Percentiles rank a stretch among this genome's conserved stretches.
These are phyloP conservation scores for Raddia guianensis DNA, from an alignment of 176 grass and related monocot genomes.

Conservation along the genomic window DNA sequence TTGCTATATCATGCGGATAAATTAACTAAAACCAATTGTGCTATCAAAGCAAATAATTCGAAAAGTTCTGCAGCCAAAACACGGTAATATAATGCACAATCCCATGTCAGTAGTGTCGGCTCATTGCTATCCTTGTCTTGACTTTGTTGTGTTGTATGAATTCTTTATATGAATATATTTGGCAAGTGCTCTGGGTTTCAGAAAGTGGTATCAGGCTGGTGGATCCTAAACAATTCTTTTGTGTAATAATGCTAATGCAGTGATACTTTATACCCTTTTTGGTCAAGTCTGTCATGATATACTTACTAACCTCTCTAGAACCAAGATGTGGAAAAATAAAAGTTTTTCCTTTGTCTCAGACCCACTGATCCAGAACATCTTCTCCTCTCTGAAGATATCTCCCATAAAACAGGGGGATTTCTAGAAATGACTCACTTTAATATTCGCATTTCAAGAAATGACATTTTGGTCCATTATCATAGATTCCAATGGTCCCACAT, in stretches of 20 bases:
- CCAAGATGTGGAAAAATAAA: conserved; percentile 35
- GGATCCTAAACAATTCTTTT: conserved; percentile 44
- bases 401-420: neutral
- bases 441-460: too few species aligned
- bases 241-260: conserved; percentile 40
- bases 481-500: too few species aligned
- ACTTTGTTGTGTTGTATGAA: conserved; percentile 36
- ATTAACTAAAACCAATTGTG: neutral
- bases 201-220: conserved; percentile 34
- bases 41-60: neutral
- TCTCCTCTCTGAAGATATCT: conserved; percentile 16
- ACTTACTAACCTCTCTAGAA: conserved; percentile 27
- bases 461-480: too few species aligned
- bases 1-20: conserved; percentile 11
- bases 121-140: conserved; percentile 42
- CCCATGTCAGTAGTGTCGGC: conserved; percentile 20
- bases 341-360: conserved; percentile 12
- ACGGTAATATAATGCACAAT: conserved; percentile 10
- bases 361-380: conserved; percentile 15
- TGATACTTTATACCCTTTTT: conserved; percentile 37
- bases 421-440: too few species aligned
- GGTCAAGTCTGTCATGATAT: conserved; percentile 45
- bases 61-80: conserved; percentile 36
- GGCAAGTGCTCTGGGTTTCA: conserved; percentile 36
- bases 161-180: conserved; percentile 45